These are phyloP conservation scores for Candida patagonica DNA, from an alignment of 805 yeast genomes.

Conservation along the genomic window DNA sequence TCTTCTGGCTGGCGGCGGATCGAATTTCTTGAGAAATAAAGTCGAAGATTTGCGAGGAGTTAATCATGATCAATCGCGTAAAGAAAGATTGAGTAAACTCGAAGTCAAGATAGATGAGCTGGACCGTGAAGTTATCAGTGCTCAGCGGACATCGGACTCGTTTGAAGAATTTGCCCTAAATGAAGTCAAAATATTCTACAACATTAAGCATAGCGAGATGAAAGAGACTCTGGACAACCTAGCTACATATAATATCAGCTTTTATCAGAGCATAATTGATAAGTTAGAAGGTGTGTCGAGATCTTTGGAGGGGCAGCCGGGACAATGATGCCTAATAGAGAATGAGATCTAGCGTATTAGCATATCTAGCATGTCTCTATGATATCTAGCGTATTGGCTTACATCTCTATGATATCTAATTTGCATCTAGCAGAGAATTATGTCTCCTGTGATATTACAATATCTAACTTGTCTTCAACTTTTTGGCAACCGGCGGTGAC, in stretches of 20 bases:
- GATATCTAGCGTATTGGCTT: too few relatives aligned
- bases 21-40: slow-evolving; percentile 45
- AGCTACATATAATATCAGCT: slow-evolving; percentile 66
- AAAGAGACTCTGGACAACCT: slow-evolving; percentile 60
- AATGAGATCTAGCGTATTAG: too few relatives aligned
- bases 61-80: slow-evolving; percentile 46
- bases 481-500: not conserved
- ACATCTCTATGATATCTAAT: not conserved
- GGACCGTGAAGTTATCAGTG: slow-evolving; percentile 40
- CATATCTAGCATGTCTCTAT: too few relatives aligned
- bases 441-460: not conserved
- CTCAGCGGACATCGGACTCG: slow-evolving; percentile 41
- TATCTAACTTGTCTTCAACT: not conserved
- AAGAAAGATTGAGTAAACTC: slow-evolving; percentile 43
- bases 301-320: too few relatives aligned
- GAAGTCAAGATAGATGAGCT: slow-evolving; percentile 41
- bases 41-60: slow-evolving; percentile 56
- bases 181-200: slow-evolving; percentile 63
- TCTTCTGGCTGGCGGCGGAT: slow-evolving; percentile 41
- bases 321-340: too few relatives aligned
- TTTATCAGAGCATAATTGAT: slow-evolving; percentile 56
- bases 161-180: slow-evolving; percentile 49
- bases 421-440: not conserved
- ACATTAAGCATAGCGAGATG: slow-evolving; percentile 68
- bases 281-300: slow-evolving; percentile 44